Conservation (phyloP, 495 filamentous ascomycete genomes). For the Echria macrotheca region DNA sequence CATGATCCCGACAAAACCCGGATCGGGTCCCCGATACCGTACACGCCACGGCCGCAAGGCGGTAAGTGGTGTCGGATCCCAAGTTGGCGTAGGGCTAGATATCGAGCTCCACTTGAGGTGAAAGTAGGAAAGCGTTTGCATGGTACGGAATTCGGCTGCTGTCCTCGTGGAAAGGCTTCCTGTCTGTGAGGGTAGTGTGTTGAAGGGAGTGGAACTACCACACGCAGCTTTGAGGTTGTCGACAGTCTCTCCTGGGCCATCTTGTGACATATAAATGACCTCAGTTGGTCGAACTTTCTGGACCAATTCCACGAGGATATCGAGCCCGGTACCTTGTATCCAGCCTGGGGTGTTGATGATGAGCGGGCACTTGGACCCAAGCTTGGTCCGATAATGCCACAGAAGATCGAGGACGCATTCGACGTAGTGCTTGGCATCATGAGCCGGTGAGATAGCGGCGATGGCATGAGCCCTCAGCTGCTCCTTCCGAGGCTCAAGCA, state of each 20-base stretch:
- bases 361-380: constrained; percentile 46
- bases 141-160: constrained; percentile 62
- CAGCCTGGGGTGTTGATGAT: constrained; percentile 81
- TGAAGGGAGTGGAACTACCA: constrained; percentile 24
- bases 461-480: constrained; percentile 62
- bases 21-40: constrained; percentile 24
- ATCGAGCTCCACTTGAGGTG: constrained; percentile 34
- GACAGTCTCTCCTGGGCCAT: constrained; percentile 60
- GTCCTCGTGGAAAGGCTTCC: constrained; percentile 59
- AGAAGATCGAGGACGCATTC: constrained; percentile 64
- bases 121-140: constrained; percentile 81
- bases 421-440: constrained; percentile 66
- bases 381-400: constrained; percentile 48
- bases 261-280: constrained; percentile 70
- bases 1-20: constrained; percentile 37
- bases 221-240: constrained; percentile 46
- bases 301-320: constrained; percentile 62
- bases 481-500: constrained; percentile 14
- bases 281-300: constrained; percentile 44
- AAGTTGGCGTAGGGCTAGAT: constrained; percentile 10
- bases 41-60: constrained; percentile 38
- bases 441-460: constrained; percentile 62
- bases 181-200: constrained; percentile 52
- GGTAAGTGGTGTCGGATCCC: constrained; percentile 36
- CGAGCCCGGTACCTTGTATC: constrained; percentile 71